Percentiles rank a stretch among this genome's conserved stretches.
Evolutionary conservation across 768 basidiomycete genomes (phyloP).

Genomic region (Macrolepiota dolichaula): DNA sequence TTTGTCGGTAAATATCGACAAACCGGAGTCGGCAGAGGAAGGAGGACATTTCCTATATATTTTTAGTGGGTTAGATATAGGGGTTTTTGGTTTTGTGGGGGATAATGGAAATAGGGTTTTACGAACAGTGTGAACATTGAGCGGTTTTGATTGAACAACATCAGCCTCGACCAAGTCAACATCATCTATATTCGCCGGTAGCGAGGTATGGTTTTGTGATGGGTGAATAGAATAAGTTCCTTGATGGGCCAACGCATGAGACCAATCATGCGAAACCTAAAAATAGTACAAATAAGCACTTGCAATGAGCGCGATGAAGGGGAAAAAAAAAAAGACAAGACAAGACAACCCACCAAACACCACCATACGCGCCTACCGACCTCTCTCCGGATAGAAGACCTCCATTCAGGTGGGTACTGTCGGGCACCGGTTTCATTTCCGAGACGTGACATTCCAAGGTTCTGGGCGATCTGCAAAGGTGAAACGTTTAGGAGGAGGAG

Average conservation of each 20-base stretch:
- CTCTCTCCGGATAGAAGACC: constrained; percentile 23
- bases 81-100: too few relatives aligned
- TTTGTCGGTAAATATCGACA: constrained; percentile 20
- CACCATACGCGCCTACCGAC: constrained; percentile 24
- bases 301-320: too few relatives aligned
- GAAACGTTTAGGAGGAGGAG: background rate
- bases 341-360: constrained; percentile 17
- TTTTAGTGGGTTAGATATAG: background rate
- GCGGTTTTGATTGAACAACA: constrained; percentile 13
- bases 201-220: constrained; percentile 24
- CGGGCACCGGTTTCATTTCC: constrained; percentile 21
- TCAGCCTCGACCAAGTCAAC: constrained; percentile 20
- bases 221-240: constrained; percentile 24
- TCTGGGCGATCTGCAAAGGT: constrained; percentile 21
- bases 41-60: constrained; percentile 21
- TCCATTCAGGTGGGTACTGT: constrained; percentile 20
- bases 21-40: constrained; percentile 19
- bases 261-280: constrained; percentile 26
- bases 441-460: constrained; percentile 23
- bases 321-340: too few relatives aligned
- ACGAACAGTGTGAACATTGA: constrained; percentile 19
- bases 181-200: constrained; percentile 24
- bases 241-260: constrained; percentile 23
- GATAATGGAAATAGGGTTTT: background rate
- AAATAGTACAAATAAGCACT: background rate